Evolutionary conservation across 768 basidiomycete species (phyloP).

Genomic region (Auriscalpium microsporum): DNA sequence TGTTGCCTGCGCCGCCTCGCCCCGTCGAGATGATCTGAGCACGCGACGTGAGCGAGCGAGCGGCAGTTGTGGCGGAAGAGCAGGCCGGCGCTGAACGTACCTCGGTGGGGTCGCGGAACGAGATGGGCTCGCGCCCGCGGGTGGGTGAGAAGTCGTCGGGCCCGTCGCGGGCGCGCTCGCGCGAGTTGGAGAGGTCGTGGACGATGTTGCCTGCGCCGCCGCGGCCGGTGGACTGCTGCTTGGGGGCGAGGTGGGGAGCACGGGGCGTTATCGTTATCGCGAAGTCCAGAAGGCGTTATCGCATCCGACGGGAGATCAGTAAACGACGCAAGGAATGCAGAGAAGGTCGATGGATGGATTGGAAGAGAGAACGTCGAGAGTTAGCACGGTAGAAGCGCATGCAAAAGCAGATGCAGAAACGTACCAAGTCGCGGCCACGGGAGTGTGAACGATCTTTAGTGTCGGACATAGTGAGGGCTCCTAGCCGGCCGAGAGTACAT

Average conservation of each 20-base stretch:
- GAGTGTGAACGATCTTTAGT: slow-evolving; percentile 27
- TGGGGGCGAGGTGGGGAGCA: too few relatives aligned
- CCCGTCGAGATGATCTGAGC: slow-evolving; percentile 49
- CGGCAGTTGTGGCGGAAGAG: too few relatives aligned
- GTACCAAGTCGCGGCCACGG: slow-evolving; percentile 53
- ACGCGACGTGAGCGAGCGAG: not conserved
- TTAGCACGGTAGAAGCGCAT: not conserved
- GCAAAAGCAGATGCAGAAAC: slow-evolving; percentile 17
- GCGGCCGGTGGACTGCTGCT: slow-evolving; percentile 51
- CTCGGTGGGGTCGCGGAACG: slow-evolving; percentile 24
- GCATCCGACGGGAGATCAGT: not conserved
- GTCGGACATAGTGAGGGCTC: too few relatives aligned
- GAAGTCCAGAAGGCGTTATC: not conserved
- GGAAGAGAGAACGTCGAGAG: too few relatives aligned
- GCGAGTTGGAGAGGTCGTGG: slow-evolving; percentile 29
- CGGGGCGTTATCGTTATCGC: too few relatives aligned
- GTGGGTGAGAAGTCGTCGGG: slow-evolving; percentile 49
- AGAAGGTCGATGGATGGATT: too few relatives aligned
- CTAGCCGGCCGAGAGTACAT: too few relatives aligned
- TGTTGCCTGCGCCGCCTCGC: slow-evolving; percentile 80
- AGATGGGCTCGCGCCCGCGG: slow-evolving; percentile 51
- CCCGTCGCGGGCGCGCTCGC: slow-evolving; percentile 29
- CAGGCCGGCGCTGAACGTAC: slow-evolving; percentile 22
- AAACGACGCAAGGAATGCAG: too few relatives aligned
- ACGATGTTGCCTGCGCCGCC: slow-evolving; percentile 70